Evolutionary conservation across 78 protist species (phyloP), one percentile per base, ranked within the genome.

Genomic region (Neovahlkampfia damariscottae): DNA sequence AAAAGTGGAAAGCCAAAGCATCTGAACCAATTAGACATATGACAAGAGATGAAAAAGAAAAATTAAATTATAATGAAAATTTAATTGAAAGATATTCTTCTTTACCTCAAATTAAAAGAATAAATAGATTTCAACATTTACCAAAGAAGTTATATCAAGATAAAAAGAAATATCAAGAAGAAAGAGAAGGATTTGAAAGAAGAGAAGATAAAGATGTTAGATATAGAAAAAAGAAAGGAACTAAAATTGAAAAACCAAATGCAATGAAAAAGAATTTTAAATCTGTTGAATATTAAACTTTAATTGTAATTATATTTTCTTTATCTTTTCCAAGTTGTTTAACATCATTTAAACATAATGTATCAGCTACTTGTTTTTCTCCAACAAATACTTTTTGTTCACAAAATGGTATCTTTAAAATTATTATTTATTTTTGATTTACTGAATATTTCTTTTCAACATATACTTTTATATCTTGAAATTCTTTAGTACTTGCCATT

Each of bases 1-100:
- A n/a, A n/a, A n/a, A n/a, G 2, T 94, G 97, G 97, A 94, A 94
- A 72, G 40, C 95, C 8, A 28, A 88, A 3, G 88, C 93, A 8
- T 76, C 82, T 0, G 70, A 70, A 27, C 38, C 84, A 3, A 74
- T 82, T 50, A 29, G 76, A 27, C 71, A 74, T 2, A 37, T 76
- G 19, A 38, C 4, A 0, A 34, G 38, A 71, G 10, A 31, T 29
- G 81, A 76, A n/a, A 5, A 73, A 68, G 36, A 2, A 2, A 3
- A 30, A 32, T 58, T 58, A 5, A 3, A 73, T 30, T 41, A 73
- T 40, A 7, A 5, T 1, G 36, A 68, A 1, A 8, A 35, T 2
- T 39, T 76, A 1, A 30, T 1, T 2, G 10, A 9, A 29, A 1
- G 62, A 0, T 76, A 19, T 10, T 1, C 29, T 8, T 37, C 1